Percentiles rank a stretch among this genome's conserved stretches.
phyloP scores from a whole-genome alignment of 2,329 filamentous ascomycete genomes.

The Lasiodiplodia hormozganensis region DNA sequence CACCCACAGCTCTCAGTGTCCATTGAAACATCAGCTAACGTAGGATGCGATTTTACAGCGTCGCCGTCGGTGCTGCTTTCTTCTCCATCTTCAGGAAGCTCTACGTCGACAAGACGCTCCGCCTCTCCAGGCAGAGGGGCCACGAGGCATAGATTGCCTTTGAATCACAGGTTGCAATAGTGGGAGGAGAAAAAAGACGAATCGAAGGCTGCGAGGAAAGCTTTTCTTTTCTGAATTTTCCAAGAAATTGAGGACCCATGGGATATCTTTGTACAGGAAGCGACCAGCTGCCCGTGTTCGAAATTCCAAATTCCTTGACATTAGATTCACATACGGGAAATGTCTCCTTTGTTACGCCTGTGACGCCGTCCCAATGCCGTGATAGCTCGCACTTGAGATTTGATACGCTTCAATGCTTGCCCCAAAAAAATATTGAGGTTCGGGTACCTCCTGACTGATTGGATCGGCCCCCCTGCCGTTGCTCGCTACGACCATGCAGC shows the following conservation, averaged over 20 bases:
- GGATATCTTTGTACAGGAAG: constrained; percentile 31
- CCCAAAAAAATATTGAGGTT: not conserved
- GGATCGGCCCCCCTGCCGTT: not conserved
- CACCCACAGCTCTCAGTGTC: not conserved
- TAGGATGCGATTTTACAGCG: constrained; percentile 46
- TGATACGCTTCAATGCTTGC: not conserved
- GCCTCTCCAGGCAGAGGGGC: constrained; percentile 73
- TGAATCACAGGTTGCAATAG: constrained; percentile 1
- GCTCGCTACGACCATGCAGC: constrained; percentile 7
- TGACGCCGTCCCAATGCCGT: constrained; percentile 32
- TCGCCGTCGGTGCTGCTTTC: constrained; percentile 76
- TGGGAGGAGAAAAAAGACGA: not conserved
- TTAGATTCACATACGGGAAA: constrained; percentile 2
- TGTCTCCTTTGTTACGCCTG: constrained; percentile 28
- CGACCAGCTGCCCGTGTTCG: constrained; percentile 11
- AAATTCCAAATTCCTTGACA: constrained; percentile 27
- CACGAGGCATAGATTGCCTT: constrained; percentile 36
- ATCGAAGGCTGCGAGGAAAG: not conserved
- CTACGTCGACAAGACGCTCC: constrained; percentile 87
- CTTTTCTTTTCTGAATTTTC: constrained; percentile 13
- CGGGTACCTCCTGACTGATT: not conserved
- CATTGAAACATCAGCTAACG: constrained; percentile 25
- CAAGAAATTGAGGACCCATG: constrained; percentile 29
- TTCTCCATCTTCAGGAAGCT: constrained; percentile 89
- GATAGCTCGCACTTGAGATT: not conserved